Conservation (phyloP, 306 rosid genomes). For the Trifolium subterraneum region DNA sequence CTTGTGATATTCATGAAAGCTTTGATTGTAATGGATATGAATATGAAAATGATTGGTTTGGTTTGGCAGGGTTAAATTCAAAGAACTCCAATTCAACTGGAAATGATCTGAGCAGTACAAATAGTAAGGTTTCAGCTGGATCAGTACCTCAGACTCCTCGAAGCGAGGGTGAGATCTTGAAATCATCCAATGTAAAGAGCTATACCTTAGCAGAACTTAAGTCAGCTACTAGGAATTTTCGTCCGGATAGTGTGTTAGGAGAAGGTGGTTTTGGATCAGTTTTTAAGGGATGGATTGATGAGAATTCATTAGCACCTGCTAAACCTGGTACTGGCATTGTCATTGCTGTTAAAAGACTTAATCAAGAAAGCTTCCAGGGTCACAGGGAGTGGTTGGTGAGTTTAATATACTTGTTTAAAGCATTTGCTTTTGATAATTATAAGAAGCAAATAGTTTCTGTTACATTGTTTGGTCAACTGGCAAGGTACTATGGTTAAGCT, state of each 20-base stretch:
- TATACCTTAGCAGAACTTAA: conserved; percentile 58
- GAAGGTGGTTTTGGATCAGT: conserved; percentile 76
- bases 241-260: conserved; percentile 66
- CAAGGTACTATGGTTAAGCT: conserved; percentile 3
- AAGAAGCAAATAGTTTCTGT: background rate
- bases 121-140: conserved; percentile 43
- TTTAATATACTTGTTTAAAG: conserved; percentile 15
- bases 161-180: conserved; percentile 72
- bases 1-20: background rate
- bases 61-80: conserved; percentile 53
- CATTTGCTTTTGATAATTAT: conserved; percentile 13
- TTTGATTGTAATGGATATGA: conserved; percentile 7
- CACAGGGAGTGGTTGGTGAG: conserved; percentile 81
- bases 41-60: background rate
- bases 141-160: conserved; percentile 63
- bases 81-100: conserved; percentile 49
- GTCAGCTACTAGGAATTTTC: conserved; percentile 75
- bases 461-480: background rate
- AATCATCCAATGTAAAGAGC: conserved; percentile 61
- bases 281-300: conserved; percentile 78
- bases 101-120: conserved; percentile 45
- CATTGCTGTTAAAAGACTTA: conserved; percentile 73
- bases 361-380: conserved; percentile 63
- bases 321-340: conserved; percentile 68
- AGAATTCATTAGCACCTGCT: conserved; percentile 54